Base-by-base conservation (phyloP, 2,329 filamentous ascomycete genomes). In the Cadophora gregata region DNA sequence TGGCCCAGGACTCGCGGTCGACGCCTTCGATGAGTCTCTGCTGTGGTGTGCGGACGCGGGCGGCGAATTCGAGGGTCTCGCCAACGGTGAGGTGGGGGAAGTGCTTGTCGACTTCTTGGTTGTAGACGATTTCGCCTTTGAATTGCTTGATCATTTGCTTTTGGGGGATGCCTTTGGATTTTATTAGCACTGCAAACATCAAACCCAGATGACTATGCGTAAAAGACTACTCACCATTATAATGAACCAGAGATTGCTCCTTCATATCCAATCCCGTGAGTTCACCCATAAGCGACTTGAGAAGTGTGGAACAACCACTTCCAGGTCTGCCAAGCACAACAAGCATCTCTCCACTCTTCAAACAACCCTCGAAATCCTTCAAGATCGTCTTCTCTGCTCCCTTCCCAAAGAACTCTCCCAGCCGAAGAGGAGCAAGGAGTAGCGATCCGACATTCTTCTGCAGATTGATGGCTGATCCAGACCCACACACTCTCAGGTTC, bases 1-100 rank as follows among this genome's bases (percentile, higher is more conserved):
- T 73, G 5, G 74, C 75, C 5, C 89, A 83, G 14, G 89, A 83
- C 1, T 81, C 77, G 0, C 88, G 84, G 3, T 82, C 83, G 71
- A 91, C 84, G 14, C 86, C 88, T 29, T 86, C 81, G 24, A 90
- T 81, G 7, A 79, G 77, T 45, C 74, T 65, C 61, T 88, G 84
- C 0, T 86, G 85, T 0, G 91, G 90, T 0, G 90, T 91, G 48
- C 90, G 83, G 0, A 87, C 86, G 48, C 88, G 85, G 1, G 91
- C 84, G 0, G 92, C 92, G 73, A 94, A 94, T 64, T 88, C 84
- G 0, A 95, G 81, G 0, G 92, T 95, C 69, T 93, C 84, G 1
- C 89, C 88, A 19, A 94, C 90, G 0, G 89, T 92, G 16, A 96
- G 80, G 27, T 91, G 88, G 0, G 91, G 89, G 70, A 93, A 94